Percentiles rank a stretch among this genome's conserved stretches.
These are phyloP conservation scores for Lipomyces japonicus DNA, from an alignment of 805 yeast genomes.

Conservation along the genomic window DNA sequence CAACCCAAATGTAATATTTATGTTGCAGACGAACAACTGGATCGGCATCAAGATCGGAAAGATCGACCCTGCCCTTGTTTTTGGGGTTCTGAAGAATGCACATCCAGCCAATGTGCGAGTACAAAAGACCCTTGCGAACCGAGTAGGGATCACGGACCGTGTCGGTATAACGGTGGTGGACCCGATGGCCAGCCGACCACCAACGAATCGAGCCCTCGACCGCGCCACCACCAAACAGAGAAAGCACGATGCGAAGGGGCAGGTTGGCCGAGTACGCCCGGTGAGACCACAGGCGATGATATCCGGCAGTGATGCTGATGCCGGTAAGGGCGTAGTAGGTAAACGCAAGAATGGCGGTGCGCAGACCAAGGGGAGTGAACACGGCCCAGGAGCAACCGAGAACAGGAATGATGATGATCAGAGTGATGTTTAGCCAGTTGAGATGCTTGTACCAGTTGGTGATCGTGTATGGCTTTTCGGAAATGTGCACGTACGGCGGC, in stretches of 20 bases:
- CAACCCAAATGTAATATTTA: constrained; percentile 59
- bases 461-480: constrained; percentile 73
- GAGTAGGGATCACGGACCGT: constrained; percentile 86
- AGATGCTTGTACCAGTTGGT: constrained; percentile 68
- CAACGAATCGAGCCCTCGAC: constrained; percentile 72
- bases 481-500: constrained; percentile 45
- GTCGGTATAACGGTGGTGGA: constrained; percentile 86
- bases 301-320: constrained; percentile 70
- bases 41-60: constrained; percentile 60
- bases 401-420: constrained; percentile 56
- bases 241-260: constrained; percentile 48
- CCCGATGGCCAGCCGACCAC: constrained; percentile 83
- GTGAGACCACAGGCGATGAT: constrained; percentile 75
- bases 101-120: constrained; percentile 89
- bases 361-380: constrained; percentile 44
- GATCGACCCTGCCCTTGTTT: constrained; percentile 61
- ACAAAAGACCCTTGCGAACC: constrained; percentile 72
- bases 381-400: constrained; percentile 45
- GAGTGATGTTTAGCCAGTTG: constrained; percentile 66
- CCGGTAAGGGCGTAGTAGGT: constrained; percentile 58
- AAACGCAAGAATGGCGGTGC: constrained; percentile 54
- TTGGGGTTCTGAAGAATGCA: constrained; percentile 62
- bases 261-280: constrained; percentile 49
- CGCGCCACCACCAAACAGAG: constrained; percentile 64
- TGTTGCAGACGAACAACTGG: constrained; percentile 64